These are phyloP conservation scores for Fraxinus xanthoxyloides DNA, from an alignment of 305 asterid genomes.

Conservation along the genomic window DNA sequence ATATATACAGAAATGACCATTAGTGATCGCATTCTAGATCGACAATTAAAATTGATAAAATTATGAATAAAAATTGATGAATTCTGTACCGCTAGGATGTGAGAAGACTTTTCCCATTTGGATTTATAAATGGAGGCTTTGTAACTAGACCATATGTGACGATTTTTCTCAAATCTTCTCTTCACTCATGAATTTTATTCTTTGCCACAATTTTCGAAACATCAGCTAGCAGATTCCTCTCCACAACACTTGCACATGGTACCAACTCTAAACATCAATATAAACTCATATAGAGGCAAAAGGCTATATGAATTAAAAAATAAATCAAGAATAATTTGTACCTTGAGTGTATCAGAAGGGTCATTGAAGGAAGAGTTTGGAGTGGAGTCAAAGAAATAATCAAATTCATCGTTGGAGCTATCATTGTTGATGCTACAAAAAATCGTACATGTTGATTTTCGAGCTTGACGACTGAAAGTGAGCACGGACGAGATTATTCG, in stretches of 20 bases:
- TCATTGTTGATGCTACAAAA: slow-evolving; percentile 40
- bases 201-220: slow-evolving; percentile 68
- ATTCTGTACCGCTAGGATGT: slow-evolving; percentile 65
- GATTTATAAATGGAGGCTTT: slow-evolving; percentile 82
- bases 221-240: slow-evolving; percentile 82
- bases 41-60: not conserved
- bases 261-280: slow-evolving; percentile 56
- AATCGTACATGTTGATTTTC: no score
- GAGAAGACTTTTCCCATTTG: slow-evolving; percentile 79
- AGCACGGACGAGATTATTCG: no score
- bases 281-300: slow-evolving; percentile 10
- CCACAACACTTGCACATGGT: slow-evolving; percentile 63
- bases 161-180: slow-evolving; percentile 61
- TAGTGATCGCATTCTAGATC: not conserved
- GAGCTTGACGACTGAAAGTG: no score
- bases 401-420: slow-evolving; percentile 87
- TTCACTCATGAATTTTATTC: slow-evolving; percentile 56
- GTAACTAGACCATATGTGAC: slow-evolving; percentile 67
- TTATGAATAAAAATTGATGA: not conserved
- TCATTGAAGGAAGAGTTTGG: slow-evolving; percentile 61
- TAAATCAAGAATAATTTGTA: slow-evolving; percentile 9
- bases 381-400: slow-evolving; percentile 55
- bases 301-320: not conserved
- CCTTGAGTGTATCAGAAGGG: slow-evolving; percentile 72
- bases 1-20: slow-evolving; percentile 7